Evolutionary conservation across 1,284 basidiomycete genomes (phyloP).

Genomic region (Mycosarcoma mackinlayi): DNA sequence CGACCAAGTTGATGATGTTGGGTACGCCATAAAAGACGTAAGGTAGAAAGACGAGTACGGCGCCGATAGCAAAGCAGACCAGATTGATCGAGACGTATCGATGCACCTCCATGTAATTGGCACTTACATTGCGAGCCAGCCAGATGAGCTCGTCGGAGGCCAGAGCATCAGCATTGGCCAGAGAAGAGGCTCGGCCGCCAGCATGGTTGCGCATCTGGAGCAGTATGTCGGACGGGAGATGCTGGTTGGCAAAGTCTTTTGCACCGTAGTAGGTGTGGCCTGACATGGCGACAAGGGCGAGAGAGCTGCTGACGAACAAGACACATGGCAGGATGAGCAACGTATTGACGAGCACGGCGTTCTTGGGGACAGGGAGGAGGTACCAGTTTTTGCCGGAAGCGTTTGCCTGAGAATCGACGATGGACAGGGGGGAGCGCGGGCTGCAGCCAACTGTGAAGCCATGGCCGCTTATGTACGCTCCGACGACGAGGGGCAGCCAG

Average conservation of each 20-base stretch:
- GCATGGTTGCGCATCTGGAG: not conserved
- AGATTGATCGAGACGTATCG: constrained; percentile 14
- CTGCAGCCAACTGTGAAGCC: constrained; percentile 22
- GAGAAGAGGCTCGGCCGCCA: not conserved
- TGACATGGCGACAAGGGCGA: constrained; percentile 3
- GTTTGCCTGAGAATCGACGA: not conserved
- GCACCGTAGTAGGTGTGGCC: constrained; percentile 10
- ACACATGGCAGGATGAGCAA: constrained; percentile 13
- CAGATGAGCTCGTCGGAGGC: constrained; percentile 26
- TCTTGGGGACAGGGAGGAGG: constrained; percentile 8
- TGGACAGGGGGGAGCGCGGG: constrained; percentile 12
- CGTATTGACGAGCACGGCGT: constrained; percentile 3
- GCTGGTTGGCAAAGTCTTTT: not conserved
- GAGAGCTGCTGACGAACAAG: constrained; percentile 5
- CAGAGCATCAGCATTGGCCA: not conserved
- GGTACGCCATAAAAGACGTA: constrained; percentile 10
- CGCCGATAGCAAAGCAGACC: constrained; percentile 3
- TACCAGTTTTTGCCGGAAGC: constrained; percentile 2
- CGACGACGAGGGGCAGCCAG: constrained; percentile 15
- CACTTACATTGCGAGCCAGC: constrained; percentile 6
- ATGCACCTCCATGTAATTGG: constrained; percentile 7
- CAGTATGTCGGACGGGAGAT: constrained; percentile 4
- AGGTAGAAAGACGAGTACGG: constrained; percentile 1
- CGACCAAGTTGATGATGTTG: constrained; percentile 13
- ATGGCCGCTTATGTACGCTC: constrained; percentile 25